Conservation (phyloP, 129 eudicot species). For the Logfia minima region DNA sequence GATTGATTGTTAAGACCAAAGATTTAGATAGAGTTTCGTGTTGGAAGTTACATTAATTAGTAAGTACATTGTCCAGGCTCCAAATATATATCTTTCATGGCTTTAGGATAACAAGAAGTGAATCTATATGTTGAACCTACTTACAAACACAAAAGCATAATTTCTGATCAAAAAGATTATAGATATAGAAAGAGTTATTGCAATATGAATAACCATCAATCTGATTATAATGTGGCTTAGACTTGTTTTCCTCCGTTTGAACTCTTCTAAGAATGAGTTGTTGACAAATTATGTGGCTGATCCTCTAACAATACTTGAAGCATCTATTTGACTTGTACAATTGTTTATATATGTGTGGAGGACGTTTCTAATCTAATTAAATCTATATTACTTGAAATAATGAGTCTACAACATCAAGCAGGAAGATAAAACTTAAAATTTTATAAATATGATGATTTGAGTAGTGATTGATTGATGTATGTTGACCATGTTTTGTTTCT, state of each 20-base stretch:
- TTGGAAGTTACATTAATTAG: neutral
- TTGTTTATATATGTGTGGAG: neutral
- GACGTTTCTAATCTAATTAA: neutral
- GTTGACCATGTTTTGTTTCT: neutral
- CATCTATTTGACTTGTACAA: neutral
- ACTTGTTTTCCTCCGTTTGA: neutral
- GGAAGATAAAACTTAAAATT: neutral
- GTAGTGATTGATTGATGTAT: neutral
- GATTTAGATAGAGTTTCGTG: neutral
- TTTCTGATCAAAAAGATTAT: neutral
- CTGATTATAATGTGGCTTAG: neutral
- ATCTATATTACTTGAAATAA: neutral
- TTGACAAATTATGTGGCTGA: neutral
- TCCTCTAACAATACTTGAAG: neutral
- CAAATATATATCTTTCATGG: neutral
- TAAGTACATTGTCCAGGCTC: neutral
- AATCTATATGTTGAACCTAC: neutral
- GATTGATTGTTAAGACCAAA: neutral
- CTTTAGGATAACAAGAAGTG: slow-evolving; percentile 3
- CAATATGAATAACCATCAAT: neutral
- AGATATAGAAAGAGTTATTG: neutral
- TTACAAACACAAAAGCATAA: slow-evolving; percentile 1
- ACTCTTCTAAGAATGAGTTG: neutral
- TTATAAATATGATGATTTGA: neutral
- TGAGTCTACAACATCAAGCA: neutral